Evolutionary conservation across 768 basidiomycete species (phyloP).

Genomic region (Russula compacta): DNA sequence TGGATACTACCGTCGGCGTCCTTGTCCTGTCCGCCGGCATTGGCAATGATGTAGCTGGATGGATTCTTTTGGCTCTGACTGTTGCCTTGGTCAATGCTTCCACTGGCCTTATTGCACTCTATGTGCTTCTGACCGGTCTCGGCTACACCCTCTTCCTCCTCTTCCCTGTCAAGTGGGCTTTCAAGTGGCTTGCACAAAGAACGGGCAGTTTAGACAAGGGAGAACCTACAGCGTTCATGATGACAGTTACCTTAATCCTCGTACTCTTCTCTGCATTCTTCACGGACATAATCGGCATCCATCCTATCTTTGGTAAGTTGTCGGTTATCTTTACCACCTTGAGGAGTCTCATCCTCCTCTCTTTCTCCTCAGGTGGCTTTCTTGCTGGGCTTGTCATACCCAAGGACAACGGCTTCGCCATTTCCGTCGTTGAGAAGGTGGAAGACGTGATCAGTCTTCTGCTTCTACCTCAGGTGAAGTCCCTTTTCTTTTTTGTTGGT

Average conservation of each 20-base stretch:
- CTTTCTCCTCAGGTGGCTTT: conserved; percentile 54
- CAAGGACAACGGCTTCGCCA: conserved; percentile 72
- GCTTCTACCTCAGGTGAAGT: conserved; percentile 64
- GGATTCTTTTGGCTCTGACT: conserved; percentile 75
- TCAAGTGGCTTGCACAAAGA: conserved; percentile 53
- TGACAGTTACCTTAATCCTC: conserved; percentile 69
- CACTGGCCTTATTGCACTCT: conserved; percentile 66
- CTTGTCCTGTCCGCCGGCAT: conserved; percentile 79
- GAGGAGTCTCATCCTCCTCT: background rate
- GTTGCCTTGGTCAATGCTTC: conserved; percentile 79
- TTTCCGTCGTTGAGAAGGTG: conserved; percentile 72
- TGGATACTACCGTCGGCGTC: conserved; percentile 79
- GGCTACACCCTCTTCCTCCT: conserved; percentile 62
- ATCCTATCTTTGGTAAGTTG: conserved; percentile 51
- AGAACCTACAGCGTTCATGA: conserved; percentile 63
- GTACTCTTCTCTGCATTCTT: conserved; percentile 72
- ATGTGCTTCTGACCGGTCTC: conserved; percentile 59
- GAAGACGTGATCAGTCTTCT: conserved; percentile 79
- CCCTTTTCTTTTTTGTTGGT: background rate
- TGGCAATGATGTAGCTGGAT: conserved; percentile 54
- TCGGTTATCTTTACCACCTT: background rate
- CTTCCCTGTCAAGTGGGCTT: conserved; percentile 54
- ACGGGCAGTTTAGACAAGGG: conserved; percentile 68
- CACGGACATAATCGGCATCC: conserved; percentile 79
- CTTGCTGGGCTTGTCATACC: conserved; percentile 77